Conservation (phyloP, 176 grass and related monocot genomes). For the Ananas comosus region DNA sequence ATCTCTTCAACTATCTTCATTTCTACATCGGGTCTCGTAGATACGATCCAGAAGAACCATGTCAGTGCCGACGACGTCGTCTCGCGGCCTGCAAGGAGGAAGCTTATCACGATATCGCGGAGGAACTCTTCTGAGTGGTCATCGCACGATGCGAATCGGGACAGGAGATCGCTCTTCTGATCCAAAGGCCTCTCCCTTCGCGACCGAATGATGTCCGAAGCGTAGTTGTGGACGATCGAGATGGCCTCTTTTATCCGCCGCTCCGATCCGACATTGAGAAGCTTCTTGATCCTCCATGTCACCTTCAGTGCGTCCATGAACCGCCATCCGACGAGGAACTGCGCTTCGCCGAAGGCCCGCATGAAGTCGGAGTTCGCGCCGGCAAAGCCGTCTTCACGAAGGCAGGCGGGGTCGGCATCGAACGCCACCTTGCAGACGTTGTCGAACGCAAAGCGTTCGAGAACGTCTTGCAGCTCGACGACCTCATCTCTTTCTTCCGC, state of each 20-base stretch:
- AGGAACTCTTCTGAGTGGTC: slow-evolving; percentile 72
- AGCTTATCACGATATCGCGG: slow-evolving; percentile 81
- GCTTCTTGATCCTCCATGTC: slow-evolving; percentile 59
- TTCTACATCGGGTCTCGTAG: slow-evolving; percentile 35
- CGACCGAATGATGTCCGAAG: slow-evolving; percentile 52
- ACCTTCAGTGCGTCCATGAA: slow-evolving; percentile 42
- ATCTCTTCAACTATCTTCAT: slow-evolving; percentile 44
- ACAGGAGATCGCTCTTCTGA: slow-evolving; percentile 56
- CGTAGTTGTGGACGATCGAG: slow-evolving; percentile 50
- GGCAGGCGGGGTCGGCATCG: slow-evolving; percentile 58
- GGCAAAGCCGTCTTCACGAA: slow-evolving; percentile 17
- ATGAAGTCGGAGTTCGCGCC: slow-evolving; percentile 53
- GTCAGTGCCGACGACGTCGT: slow-evolving; percentile 65
- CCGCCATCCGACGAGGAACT: slow-evolving; percentile 58
- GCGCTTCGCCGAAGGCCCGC: slow-evolving; percentile 61
- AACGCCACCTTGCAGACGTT: slow-evolving; percentile 79
- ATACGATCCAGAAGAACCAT: slow-evolving; percentile 64
- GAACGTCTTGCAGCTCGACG: slow-evolving; percentile 73
- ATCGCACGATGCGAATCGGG: slow-evolving; percentile 59
- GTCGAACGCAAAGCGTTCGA: slow-evolving; percentile 60
- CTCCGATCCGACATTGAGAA: slow-evolving; percentile 55
- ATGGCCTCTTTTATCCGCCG: slow-evolving; percentile 50
- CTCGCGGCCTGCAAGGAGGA: slow-evolving; percentile 80
- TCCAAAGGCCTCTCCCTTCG: slow-evolving; percentile 54
- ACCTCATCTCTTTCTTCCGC: slow-evolving; percentile 20